phyloP scores from a whole-genome alignment of 2,329 filamentous ascomycete species.

The Botryotinia convoluta region DNA sequence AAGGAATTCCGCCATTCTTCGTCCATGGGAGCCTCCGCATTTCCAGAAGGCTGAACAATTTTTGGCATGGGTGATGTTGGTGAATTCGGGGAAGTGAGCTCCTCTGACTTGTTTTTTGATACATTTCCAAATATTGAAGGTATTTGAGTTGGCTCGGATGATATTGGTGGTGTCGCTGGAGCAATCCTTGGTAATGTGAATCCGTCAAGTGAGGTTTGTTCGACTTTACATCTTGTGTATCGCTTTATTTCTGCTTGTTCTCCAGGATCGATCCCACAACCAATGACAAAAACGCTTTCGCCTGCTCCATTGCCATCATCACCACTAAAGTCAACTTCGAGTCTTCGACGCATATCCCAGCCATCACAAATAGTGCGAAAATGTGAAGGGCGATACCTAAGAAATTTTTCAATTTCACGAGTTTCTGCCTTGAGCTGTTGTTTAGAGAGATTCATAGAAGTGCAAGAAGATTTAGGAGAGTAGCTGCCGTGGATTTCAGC shows the following conservation, averaged over 20 bases:
- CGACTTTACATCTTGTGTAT: conserved; percentile 51
- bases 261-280: conserved; percentile 53
- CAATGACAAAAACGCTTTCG: conserved; percentile 72
- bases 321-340: conserved; percentile 86
- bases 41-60: conserved; percentile 18
- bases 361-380: conserved; percentile 76
- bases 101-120: conserved; percentile 29
- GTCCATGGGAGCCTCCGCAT: conserved; percentile 40
- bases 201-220: conserved; percentile 36
- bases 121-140: conserved; percentile 38
- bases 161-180: conserved; percentile 22
- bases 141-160: conserved; percentile 28
- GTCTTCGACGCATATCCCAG: conserved; percentile 86
- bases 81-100: conserved; percentile 30
- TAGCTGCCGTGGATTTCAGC: conserved; percentile 70
- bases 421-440: conserved; percentile 75
- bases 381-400: conserved; percentile 69
- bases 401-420: conserved; percentile 74
- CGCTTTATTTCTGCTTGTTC: conserved; percentile 50
- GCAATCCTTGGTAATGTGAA: conserved; percentile 37
- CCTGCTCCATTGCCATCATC: conserved; percentile 75
- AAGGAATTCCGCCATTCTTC: conserved; percentile 67
- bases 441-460: conserved; percentile 66
- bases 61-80: conserved; percentile 28
- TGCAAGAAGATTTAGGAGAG: conserved; percentile 74